Evolutionary conservation across 768 basidiomycete genomes (phyloP).

Genomic region (Panaeolus papilionaceus): DNA sequence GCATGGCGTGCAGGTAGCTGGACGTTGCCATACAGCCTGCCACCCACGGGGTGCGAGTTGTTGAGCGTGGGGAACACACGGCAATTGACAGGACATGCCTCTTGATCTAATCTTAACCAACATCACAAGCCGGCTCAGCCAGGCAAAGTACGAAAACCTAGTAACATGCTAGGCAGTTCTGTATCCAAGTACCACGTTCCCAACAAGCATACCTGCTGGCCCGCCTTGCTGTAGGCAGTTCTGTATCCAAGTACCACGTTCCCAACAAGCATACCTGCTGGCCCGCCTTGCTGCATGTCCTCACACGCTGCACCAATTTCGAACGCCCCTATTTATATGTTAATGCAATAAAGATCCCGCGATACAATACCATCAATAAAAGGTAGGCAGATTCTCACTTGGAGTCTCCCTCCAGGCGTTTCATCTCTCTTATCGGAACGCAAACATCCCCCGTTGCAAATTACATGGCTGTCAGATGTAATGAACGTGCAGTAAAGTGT

Average conservation of each 20-base stretch:
- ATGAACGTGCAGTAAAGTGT: conserved; percentile 2
- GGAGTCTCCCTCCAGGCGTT: background rate
- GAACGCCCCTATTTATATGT: background rate
- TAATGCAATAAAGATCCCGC: background rate
- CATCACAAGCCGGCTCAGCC: too few species aligned
- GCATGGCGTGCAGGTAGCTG: background rate
- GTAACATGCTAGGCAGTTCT: too few species aligned
- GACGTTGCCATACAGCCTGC: background rate
- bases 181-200: too few species aligned
- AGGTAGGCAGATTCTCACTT: background rate
- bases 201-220: too few species aligned
- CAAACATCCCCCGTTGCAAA: too few species aligned
- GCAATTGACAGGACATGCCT: background rate
- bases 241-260: too few species aligned
- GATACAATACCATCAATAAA: background rate
- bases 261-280: too few species aligned
- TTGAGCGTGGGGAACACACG: background rate
- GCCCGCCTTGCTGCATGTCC: too few species aligned
- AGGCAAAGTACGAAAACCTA: too few species aligned
- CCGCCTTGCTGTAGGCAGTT: too few species aligned
- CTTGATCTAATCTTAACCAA: background rate
- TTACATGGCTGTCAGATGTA: background rate
- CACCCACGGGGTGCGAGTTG: background rate
- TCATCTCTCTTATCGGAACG: background rate
- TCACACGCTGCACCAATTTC: too few species aligned